A percentile compares a stretch with the other conserved stretches of the same genome.
phyloP scores from a whole-genome alignment of 768 basidiomycete genomes.

The Suillus brevipes region DNA sequence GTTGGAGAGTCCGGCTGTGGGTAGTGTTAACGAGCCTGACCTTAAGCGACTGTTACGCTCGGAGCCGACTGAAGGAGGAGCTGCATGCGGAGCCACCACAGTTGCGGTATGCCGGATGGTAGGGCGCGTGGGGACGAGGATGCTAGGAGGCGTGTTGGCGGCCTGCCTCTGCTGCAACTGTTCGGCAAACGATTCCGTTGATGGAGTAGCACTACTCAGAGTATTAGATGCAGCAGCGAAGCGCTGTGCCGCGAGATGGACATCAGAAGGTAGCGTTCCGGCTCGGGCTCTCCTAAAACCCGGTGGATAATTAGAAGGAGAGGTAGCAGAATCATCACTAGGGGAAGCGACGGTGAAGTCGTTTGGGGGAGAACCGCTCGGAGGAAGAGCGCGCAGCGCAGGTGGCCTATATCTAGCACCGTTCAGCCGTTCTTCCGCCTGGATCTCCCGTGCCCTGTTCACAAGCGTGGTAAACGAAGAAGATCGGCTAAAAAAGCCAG shows the following conservation, averaged over 20 bases:
- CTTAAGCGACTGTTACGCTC: conserved; percentile 83
- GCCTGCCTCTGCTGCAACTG: conserved; percentile 41
- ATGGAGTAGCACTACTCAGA: conserved; percentile 48
- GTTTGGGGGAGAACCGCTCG: conserved; percentile 72
- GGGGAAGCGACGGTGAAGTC: conserved; percentile 60
- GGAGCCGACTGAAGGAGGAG: conserved; percentile 30
- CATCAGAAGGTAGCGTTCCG: conserved; percentile 95
- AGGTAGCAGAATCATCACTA: conserved; percentile 56
- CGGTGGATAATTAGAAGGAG: conserved; percentile 76
- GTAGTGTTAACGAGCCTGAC: conserved; percentile 90
- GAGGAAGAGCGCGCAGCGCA: conserved; percentile 66
- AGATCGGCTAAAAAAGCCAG: conserved; percentile 14
- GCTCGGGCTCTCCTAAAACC: conserved; percentile 95
- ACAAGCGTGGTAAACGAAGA: conserved; percentile 16
- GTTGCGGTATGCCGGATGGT: conserved; percentile 74
- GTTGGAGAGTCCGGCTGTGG: conserved; percentile 72
- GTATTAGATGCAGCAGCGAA: conserved; percentile 70
- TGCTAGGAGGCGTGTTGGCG: conserved; percentile 39
- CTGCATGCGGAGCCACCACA: conserved; percentile 49
- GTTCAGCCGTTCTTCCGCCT: conserved; percentile 69
- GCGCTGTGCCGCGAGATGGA: conserved; percentile 82
- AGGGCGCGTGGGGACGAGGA: conserved; percentile 56
- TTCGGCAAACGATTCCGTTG: conserved; percentile 50
- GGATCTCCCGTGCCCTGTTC: conserved; percentile 79
- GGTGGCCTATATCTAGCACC: conserved; percentile 75